Conservation (phyloP, 2,329 filamentous ascomycete species). For the Didymella glomerata region DNA sequence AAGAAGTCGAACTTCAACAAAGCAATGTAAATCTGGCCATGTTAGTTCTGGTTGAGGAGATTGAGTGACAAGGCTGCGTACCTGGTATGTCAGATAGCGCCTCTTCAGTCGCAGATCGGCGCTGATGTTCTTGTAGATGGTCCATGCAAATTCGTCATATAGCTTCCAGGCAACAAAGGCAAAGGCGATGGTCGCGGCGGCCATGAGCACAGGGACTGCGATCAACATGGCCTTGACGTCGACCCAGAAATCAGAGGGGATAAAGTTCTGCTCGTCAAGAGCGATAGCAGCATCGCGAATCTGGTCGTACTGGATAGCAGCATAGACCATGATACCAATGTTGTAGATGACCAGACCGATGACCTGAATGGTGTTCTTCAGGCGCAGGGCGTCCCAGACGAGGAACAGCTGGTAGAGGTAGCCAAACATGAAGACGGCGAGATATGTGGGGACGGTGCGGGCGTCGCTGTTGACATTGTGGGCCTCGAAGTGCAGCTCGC, state of each 20-base stretch:
- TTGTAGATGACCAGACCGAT: conserved; percentile 96
- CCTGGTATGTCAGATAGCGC: conserved; percentile 95
- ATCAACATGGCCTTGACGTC: conserved; percentile 79
- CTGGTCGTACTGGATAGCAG: conserved; percentile 90
- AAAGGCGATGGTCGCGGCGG: conserved; percentile 75
- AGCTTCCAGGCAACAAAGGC: conserved; percentile 88
- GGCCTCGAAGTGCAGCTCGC: conserved; percentile 57
- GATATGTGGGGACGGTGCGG: conserved; percentile 86
- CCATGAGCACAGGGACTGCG: conserved; percentile 85
- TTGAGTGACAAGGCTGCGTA: conserved; percentile 50
- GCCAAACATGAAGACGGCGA: conserved; percentile 96
- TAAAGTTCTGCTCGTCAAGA: conserved; percentile 58
- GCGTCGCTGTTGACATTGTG: conserved; percentile 54
- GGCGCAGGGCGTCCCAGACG: conserved; percentile 89
- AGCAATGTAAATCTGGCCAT: conserved; percentile 87
- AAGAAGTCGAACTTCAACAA: conserved; percentile 99
- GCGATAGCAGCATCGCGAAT: conserved; percentile 75
- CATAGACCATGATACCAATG: conserved; percentile 88
- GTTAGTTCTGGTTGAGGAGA: conserved; percentile 20
- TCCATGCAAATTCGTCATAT: conserved; percentile 98
- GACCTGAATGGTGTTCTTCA: conserved; percentile 98
- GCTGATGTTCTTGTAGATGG: conserved; percentile 98
- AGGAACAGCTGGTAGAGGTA: conserved; percentile 91
- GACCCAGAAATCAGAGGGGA: conserved; percentile 68
- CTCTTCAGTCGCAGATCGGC: conserved; percentile 97